Percentiles rank a stretch among this genome's conserved stretches.
Conservation (phyloP, 148 eudicot genomes). For the Amaranthus palmeri region DNA sequence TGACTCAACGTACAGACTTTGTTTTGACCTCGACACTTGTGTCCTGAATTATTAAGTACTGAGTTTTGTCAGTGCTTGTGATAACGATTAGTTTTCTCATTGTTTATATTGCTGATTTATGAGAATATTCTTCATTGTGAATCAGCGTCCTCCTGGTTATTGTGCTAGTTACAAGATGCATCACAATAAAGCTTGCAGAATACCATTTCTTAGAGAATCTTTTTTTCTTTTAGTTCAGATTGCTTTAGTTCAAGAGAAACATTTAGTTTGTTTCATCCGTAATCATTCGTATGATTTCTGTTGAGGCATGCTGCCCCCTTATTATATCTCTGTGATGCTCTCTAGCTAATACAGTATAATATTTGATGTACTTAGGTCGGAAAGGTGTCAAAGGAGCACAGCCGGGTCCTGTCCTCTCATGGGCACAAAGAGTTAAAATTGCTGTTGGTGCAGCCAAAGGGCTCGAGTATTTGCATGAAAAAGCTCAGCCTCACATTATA, state of each 20-base stretch:
- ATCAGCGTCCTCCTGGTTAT: background rate
- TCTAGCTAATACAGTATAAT: constrained; percentile 1
- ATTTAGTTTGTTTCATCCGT: background rate
- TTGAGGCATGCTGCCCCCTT: background rate
- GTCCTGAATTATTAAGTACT: background rate
- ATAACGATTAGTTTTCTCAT: background rate
- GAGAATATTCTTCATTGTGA: background rate
- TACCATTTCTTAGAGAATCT: background rate
- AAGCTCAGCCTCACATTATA: constrained; percentile 66
- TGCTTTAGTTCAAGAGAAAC: too few species aligned
- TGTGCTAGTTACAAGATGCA: background rate
- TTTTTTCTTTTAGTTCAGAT: background rate
- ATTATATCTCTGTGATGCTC: constrained; percentile 1
- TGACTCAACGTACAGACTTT: background rate
- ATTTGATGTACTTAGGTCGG: constrained; percentile 36
- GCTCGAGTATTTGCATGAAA: constrained; percentile 74
- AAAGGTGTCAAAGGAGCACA: constrained; percentile 79
- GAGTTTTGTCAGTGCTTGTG: background rate
- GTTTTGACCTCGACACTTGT: background rate
- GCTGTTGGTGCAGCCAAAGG: constrained; percentile 87
- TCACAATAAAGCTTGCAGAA: background rate
- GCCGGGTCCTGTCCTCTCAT: constrained; percentile 69
- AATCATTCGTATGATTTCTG: background rate
- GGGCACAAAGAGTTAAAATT: constrained; percentile 80
- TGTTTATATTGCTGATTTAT: background rate